These are phyloP conservation scores for Diplodia corticola DNA, from an alignment of 2,329 filamentous ascomycete genomes.

Conservation along the genomic window DNA sequence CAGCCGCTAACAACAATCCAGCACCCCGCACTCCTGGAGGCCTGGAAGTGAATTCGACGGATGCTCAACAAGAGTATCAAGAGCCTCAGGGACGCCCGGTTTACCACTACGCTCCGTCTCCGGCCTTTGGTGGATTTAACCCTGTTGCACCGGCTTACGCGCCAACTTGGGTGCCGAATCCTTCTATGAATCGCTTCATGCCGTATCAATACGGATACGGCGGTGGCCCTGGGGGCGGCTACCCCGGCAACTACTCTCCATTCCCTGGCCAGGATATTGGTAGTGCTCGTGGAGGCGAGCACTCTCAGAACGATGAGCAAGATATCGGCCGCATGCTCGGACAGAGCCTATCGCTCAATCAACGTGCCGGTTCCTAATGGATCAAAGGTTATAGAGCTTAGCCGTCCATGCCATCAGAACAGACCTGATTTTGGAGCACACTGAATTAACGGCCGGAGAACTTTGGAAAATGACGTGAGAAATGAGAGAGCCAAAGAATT, in stretches of 20 bases:
- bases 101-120: slow-evolving; percentile 16
- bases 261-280: slow-evolving; percentile 9
- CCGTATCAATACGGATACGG: slow-evolving; percentile 15
- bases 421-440: background rate
- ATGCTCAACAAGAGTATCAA: slow-evolving; percentile 13
- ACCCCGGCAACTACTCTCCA: slow-evolving; percentile 2
- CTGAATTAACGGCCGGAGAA: background rate
- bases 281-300: background rate
- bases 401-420: background rate
- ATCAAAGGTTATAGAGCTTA: background rate
- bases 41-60: background rate
- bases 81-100: background rate
- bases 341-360: slow-evolving; percentile 10
- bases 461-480: slow-evolving; percentile 1
- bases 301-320: slow-evolving; percentile 8
- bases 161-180: slow-evolving; percentile 20
- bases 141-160: slow-evolving; percentile 20
- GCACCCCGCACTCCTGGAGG: slow-evolving; percentile 18
- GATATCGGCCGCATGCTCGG: background rate
- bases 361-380: slow-evolving; percentile 10
- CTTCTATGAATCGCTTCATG: slow-evolving; percentile 10
- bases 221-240: slow-evolving; percentile 11
- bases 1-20: background rate
- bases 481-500: background rate
- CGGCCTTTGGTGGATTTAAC: slow-evolving; percentile 20